phyloP scores from a whole-genome alignment of 129 eudicot genomes.

The Sambucus nigra region DNA sequence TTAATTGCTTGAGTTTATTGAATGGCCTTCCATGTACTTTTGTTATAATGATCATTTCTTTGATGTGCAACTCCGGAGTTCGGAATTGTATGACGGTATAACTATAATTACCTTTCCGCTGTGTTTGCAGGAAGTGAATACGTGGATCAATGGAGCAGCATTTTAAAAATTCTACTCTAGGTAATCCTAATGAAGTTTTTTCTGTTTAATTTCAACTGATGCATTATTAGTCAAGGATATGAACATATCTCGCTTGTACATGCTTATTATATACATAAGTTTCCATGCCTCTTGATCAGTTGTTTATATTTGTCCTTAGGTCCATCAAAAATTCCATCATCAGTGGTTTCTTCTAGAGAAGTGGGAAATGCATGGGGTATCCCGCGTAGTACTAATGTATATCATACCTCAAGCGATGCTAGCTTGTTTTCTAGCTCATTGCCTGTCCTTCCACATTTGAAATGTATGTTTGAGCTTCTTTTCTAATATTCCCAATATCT shows the following conservation, averaged over 20 bases:
- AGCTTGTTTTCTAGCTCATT: constrained; percentile 79
- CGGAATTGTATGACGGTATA: background rate
- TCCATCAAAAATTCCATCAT: constrained; percentile 19
- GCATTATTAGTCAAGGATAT: background rate
- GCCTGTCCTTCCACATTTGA: constrained; percentile 63
- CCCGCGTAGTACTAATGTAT: constrained; percentile 21
- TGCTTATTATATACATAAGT: background rate
- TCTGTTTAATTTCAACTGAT: background rate
- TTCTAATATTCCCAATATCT: background rate
- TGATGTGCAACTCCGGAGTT: background rate
- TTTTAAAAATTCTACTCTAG: constrained; percentile 15
- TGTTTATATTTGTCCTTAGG: constrained; percentile 22
- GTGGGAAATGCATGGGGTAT: constrained; percentile 52
- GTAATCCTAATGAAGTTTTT: constrained; percentile 14
- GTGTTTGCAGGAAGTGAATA: constrained; percentile 19
- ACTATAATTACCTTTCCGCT: background rate
- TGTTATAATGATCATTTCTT: too few relatives aligned
- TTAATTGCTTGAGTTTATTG: background rate
- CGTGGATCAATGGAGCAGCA: constrained; percentile 32
- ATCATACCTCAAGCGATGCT: constrained; percentile 55
- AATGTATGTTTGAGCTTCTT: constrained; percentile 23
- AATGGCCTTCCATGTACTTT: background rate
- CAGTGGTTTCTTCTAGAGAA: constrained; percentile 22
- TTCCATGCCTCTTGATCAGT: background rate
- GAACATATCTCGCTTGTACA: background rate